Base-by-base conservation (phyloP, 495 filamentous ascomycete species). In the Penicillium parvum region DNA sequence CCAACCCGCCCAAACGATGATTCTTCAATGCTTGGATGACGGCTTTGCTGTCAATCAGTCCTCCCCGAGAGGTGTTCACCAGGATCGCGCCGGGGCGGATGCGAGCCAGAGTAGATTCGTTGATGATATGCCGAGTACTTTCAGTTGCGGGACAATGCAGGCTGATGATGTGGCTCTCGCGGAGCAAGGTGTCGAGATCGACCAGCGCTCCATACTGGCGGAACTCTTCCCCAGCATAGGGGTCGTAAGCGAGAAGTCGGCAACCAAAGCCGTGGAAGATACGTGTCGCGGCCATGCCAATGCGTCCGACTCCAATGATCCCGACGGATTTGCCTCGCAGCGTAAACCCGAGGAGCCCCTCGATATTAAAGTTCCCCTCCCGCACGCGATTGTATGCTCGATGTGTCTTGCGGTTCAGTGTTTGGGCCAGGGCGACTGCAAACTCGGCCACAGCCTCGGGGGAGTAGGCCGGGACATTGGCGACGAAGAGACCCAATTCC, bases 361-460 rank as follows among this genome's bases (percentile, higher is more conserved):
- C 76, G 19, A 86, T 75, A 33, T 68, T 75, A 62, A 86, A 86
- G 53, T 86, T 86, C 12, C 79, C 80, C 60, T 86, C 84, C 21
- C 83, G 78, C 14, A 84, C 83, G 9, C 84, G 79, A 57, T 78
- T 84, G 61, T 82, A 87, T 5, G 83, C 77, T 16, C 82, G 79
- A 57, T 86, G 84, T 11, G 78, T 83, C 47, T 83, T 79, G 14
- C 83, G 80, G 52, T 86, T 84, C 18, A 86, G 68, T 0, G 82
- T 84, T 61, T 82, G 80, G 27, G 84, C 66, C 53, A 86, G 70
- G 7, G 81, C 77, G 11, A 85, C 68, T 14, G 83, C 75, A 54
- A 84, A 86, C 64, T 86, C 83, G 49, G 83, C 83, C 3, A 87
- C 83, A 3, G 83, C 79, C 51, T 85, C 82, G 43, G 83, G 83